phyloP scores from a whole-genome alignment of 1,139 yeast species.

The Blastobotrys petasosporus region DNA sequence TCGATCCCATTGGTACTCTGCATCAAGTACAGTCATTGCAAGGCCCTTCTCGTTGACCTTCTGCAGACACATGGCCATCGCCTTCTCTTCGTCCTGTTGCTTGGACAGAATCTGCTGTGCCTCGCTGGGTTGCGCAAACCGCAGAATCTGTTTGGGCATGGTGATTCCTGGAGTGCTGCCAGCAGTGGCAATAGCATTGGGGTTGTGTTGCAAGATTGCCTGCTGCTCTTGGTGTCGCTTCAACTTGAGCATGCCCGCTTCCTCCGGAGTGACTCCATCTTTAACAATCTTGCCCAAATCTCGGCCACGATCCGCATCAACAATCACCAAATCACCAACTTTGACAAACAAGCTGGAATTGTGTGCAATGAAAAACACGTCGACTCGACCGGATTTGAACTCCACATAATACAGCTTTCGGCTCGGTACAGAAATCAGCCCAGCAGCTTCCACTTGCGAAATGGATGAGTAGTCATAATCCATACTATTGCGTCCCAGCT shows the following conservation, averaged over 20 bases:
- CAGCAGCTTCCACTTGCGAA: conserved; percentile 8
- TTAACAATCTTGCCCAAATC: conserved; percentile 79
- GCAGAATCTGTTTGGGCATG: conserved; percentile 67
- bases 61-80: conserved; percentile 53
- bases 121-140: conserved; percentile 61
- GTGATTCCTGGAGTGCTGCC: conserved; percentile 36
- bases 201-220: conserved; percentile 44
- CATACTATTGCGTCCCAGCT: conserved; percentile 21
- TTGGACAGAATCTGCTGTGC: conserved; percentile 54
- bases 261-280: conserved; percentile 60
- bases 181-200: conserved; percentile 23
- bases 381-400: conserved; percentile 82
- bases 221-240: conserved; percentile 74
- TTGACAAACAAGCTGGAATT: conserved; percentile 47
- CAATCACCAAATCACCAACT: conserved; percentile 78
- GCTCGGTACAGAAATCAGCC: conserved; percentile 25
- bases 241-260: conserved; percentile 77
- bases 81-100: conserved; percentile 65
- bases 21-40: conserved; percentile 53
- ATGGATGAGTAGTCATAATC: conserved; percentile 12
- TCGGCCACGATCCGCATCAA: conserved; percentile 95
- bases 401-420: conserved; percentile 59
- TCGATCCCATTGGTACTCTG: conserved; percentile 94
- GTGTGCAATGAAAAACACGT: conserved; percentile 65
- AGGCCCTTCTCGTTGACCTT: conserved; percentile 48